A percentile compares a stretch with the other conserved stretches of the same genome.
Evolutionary conservation across 768 basidiomycete species (phyloP).

Genomic region (Tricholoma bakamatsutake): DNA sequence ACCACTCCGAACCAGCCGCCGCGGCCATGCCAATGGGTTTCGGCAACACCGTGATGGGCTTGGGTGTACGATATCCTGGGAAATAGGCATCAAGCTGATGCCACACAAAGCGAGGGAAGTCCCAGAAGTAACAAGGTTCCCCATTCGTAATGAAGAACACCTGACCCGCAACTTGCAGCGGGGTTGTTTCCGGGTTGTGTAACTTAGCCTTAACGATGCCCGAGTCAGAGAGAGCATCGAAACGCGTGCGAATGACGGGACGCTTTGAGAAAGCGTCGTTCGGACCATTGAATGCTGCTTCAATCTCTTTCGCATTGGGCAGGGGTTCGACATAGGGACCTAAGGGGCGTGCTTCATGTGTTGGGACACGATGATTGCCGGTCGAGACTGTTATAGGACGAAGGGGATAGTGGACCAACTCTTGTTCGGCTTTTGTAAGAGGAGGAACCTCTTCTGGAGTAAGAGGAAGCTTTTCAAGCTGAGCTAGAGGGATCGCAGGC

Average conservation of each 20-base stretch:
- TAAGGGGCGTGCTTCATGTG: conserved; percentile 72
- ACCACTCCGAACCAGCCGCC: conserved; percentile 70
- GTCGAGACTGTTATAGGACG: conserved; percentile 60
- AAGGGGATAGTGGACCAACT: conserved; percentile 45
- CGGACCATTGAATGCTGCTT: conserved; percentile 49
- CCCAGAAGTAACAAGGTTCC: conserved; percentile 96
- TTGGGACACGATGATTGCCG: conserved; percentile 64
- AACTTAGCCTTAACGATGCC: conserved; percentile 49
- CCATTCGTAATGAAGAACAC: conserved; percentile 97
- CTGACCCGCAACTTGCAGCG: conserved; percentile 84
- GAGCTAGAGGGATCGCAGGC: conserved; percentile 34
- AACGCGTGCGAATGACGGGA: conserved; percentile 69
- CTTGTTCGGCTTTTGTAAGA: conserved; percentile 35
- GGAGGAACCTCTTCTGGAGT: conserved; percentile 33
- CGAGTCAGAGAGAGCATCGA: conserved; percentile 69
- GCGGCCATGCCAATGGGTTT: conserved; percentile 61
- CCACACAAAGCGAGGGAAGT: conserved; percentile 83
- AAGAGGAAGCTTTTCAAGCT: conserved; percentile 29
- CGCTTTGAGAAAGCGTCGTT: conserved; percentile 34
- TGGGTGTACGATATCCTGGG: conserved; percentile 42
- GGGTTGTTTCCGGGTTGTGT: conserved; percentile 36
- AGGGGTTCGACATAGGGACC: conserved; percentile 72
- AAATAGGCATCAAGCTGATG: conserved; percentile 54
- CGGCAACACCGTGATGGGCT: conserved; percentile 43
- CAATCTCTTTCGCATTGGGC: conserved; percentile 49